Conservation (phyloP, 805 yeast genomes). For the Metschnikowia colocasiae region DNA sequence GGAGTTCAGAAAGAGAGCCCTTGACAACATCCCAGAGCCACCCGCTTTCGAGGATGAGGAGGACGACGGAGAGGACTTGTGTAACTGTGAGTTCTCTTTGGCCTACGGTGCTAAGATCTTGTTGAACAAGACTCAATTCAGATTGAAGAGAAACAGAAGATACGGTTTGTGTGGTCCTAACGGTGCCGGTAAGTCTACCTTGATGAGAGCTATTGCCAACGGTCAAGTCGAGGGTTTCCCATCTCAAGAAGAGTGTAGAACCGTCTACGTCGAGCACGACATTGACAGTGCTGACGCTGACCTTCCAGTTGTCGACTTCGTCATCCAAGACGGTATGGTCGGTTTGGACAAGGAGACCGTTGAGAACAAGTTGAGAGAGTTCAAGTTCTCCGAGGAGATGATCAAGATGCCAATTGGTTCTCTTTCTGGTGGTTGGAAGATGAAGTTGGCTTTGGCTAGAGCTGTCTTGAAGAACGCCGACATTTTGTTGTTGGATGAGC, state of each 20-base stretch:
- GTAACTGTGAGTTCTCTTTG: slow-evolving; percentile 99
- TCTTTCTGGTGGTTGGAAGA: slow-evolving; percentile 99
- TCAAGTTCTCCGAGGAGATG: slow-evolving; percentile 93
- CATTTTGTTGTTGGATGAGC: slow-evolving; percentile 97
- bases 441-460: slow-evolving; percentile 99
- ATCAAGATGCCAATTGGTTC: slow-evolving; percentile 90
- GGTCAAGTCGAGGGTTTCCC: slow-evolving; percentile 99
- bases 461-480: slow-evolving; percentile 98
- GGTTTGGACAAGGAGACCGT: slow-evolving; percentile 70
- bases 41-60: slow-evolving; percentile 94
- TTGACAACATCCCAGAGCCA: slow-evolving; percentile 97
- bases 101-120: slow-evolving; percentile 99
- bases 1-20: slow-evolving; percentile 92
- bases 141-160: slow-evolving; percentile 98
- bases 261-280: slow-evolving; percentile 99
- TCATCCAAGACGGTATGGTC: slow-evolving; percentile 74
- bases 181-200: slow-evolving; percentile 53
- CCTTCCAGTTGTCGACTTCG: slow-evolving; percentile 90
- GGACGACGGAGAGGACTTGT: slow-evolving; percentile 98
- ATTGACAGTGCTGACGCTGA: slow-evolving; percentile 98
- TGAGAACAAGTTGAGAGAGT: slow-evolving; percentile 74
- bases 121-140: slow-evolving; percentile 98
- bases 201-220: slow-evolving; percentile 96
- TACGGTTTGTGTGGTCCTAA: slow-evolving; percentile 86
- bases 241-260: slow-evolving; percentile 97